Evolutionary conservation across 2,329 filamentous ascomycete genomes (phyloP), one percentile per base, ranked within the genome.

Genomic region (Aureobasidium sp.): DNA sequence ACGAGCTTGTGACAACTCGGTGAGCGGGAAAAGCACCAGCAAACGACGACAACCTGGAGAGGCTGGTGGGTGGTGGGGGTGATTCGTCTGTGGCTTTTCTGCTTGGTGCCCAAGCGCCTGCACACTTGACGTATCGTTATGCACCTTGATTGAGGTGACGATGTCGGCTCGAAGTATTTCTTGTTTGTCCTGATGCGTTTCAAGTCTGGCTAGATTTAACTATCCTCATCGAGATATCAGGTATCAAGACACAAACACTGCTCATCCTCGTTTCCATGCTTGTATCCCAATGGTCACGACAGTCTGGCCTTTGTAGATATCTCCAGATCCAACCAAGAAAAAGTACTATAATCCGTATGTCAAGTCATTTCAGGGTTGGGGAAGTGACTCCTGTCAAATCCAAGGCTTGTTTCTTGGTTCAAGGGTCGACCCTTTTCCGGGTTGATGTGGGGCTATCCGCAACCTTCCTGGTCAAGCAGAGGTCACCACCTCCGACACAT

Each of bases 41-140:
- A 38, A 49, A 39, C 32, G 32, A 49, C 29, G 6, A 29, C 21
- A 49, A 27, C 34, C 34, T 38, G 32, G 34, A 39, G 35, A 41
- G 48, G 48, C 27, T 51, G 48, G 48, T 41, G 37, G 37, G 35
- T 48, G 44, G 44, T 48, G 44, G 44, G 44, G 35, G 48, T 32
- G 22, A 39, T 39, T 38, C 39, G 49, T 44, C 44, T 42, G 49
- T 53, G 38, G 49, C 49, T 49, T 38, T 37, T 22, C 35, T 21
- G 21, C 22, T 49, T 51, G 48, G 25, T 51, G 48, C 48, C 48
- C 48, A 34, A 51, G 48, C 48, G 48, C 6, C 45, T 53, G 49
- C 49, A 32, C 27, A 21, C 39, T 42, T 53, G 51, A 53, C 51
- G 49, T 40, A 53, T 37, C 41, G 25, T 25, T 41, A n/a, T 38